phyloP scores from a whole-genome alignment of 805 yeast species.

The Phaffomyces thermotolerans region DNA sequence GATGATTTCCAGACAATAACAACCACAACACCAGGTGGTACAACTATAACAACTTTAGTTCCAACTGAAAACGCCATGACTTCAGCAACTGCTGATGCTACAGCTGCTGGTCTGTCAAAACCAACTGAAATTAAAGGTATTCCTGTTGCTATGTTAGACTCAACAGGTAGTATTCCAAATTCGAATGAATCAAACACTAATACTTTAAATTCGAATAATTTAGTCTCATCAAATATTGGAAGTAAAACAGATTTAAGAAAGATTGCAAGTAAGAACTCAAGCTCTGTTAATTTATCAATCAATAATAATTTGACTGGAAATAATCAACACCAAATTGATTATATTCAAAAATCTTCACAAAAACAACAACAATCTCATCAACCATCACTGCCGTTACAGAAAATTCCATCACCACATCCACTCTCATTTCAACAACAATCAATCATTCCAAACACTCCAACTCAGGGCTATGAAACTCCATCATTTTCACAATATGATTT shows the following conservation, averaged over 20 bases:
- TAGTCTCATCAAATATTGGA: background rate
- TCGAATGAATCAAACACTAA: background rate
- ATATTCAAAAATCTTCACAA: background rate
- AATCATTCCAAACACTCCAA: background rate
- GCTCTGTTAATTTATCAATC: slow-evolving; percentile 1
- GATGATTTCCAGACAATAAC: slow-evolving; percentile 84
- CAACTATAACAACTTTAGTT: slow-evolving; percentile 80
- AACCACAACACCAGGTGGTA: slow-evolving; percentile 86
- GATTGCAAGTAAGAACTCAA: slow-evolving; percentile 14
- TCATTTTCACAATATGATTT: slow-evolving; percentile 12
- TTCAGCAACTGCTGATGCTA: slow-evolving; percentile 50
- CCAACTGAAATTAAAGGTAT: slow-evolving; percentile 62
- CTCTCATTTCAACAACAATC: background rate
- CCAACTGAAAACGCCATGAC: slow-evolving; percentile 76
- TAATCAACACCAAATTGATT: background rate
- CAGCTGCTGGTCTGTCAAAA: slow-evolving; percentile 46
- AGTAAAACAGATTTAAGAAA: slow-evolving; percentile 11
- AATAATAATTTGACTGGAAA: too few relatives aligned
- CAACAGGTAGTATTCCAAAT: slow-evolving; percentile 58
- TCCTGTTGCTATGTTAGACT: slow-evolving; percentile 65
- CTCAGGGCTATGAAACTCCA: slow-evolving; percentile 7
- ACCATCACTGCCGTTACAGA: background rate
- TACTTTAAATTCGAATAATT: background rate
- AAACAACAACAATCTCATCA: slow-evolving; percentile 3
- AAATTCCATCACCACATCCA: background rate